Evolutionary conservation across 1,139 yeast species (phyloP).

Genomic region (Hyphopichia buzzinii): DNA sequence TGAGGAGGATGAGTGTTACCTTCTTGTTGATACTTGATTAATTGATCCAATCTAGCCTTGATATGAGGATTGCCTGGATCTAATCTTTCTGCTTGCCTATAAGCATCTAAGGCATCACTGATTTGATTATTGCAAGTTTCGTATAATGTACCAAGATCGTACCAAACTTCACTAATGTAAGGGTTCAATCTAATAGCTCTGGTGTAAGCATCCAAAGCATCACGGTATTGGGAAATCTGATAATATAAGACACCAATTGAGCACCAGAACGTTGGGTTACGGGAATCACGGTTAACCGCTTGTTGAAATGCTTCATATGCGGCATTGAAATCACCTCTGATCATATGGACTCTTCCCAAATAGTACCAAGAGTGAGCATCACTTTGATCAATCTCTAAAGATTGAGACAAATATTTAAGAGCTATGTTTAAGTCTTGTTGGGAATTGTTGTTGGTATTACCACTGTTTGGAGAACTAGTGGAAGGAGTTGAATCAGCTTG

Average conservation of each 20-base stretch:
- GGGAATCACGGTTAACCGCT: constrained; percentile 93
- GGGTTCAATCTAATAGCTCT: constrained; percentile 95
- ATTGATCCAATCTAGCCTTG: constrained; percentile 84
- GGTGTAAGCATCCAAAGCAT: constrained; percentile 96
- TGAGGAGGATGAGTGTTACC: constrained; percentile 67
- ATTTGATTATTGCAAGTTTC: constrained; percentile 97
- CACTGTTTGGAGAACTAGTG: constrained; percentile 23
- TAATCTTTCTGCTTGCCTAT: constrained; percentile 90
- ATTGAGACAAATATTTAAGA: constrained; percentile 74
- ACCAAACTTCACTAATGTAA: constrained; percentile 96
- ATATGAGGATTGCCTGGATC: constrained; percentile 95
- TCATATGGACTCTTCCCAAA: constrained; percentile 95
- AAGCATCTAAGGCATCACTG: constrained; percentile 93
- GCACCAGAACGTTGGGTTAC: constrained; percentile 99
- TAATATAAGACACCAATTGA: constrained; percentile 95
- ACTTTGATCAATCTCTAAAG: constrained; percentile 81
- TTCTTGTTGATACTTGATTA: constrained; percentile 72
- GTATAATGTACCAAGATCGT: constrained; percentile 92
- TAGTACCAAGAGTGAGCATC: constrained; percentile 98
- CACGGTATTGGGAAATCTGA: constrained; percentile 93
- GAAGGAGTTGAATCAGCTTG: constrained; percentile 55
- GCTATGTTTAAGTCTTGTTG: constrained; percentile 81
- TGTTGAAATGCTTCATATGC: constrained; percentile 99
- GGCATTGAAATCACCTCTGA: constrained; percentile 88
- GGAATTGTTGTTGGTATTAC: constrained; percentile 27